A percentile compares a stretch with the other conserved stretches of the same genome.
These are phyloP conservation scores for Ophiostoma sp. DNA, from an alignment of 2,329 filamentous ascomycete genomes.

Conservation along the genomic window DNA sequence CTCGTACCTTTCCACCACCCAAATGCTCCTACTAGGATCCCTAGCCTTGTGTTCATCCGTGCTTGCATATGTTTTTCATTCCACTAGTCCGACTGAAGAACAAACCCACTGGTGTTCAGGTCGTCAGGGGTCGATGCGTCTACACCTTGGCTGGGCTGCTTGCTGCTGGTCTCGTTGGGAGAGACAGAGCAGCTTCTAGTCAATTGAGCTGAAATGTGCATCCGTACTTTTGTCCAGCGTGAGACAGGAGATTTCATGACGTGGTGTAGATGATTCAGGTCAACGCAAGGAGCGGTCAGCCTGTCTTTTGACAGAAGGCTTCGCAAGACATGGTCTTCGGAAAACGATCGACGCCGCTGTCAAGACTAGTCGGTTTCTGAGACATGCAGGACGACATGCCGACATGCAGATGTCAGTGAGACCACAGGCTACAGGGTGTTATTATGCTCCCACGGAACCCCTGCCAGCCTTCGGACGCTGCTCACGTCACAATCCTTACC, in stretches of 20 bases:
- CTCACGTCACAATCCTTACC: background rate
- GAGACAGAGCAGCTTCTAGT: background rate
- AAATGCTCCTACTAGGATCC: background rate
- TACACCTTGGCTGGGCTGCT: background rate
- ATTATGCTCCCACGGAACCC: background rate
- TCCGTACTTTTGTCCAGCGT: background rate
- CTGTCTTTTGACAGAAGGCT: too few relatives aligned
- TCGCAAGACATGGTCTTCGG: too few relatives aligned
- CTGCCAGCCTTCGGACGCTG: background rate
- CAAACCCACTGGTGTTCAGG: background rate
- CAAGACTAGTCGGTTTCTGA: background rate
- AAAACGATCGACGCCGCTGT: background rate
- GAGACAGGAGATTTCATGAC: background rate
- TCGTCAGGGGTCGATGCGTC: background rate
- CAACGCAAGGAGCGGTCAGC: too few relatives aligned
- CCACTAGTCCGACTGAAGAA: background rate
- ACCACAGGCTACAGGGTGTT: background rate
- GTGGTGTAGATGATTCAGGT: background rate
- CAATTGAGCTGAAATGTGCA: background rate
- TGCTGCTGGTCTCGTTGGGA: slow-evolving; percentile 9
- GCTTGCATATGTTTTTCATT: background rate
- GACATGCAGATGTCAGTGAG: slow-evolving; percentile 6
- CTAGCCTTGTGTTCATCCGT: background rate
- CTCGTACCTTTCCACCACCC: background rate
- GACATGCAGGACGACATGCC: slow-evolving; percentile 2